Conservation (phyloP, 495 filamentous ascomycete genomes). For the Penicillium canariense region DNA sequence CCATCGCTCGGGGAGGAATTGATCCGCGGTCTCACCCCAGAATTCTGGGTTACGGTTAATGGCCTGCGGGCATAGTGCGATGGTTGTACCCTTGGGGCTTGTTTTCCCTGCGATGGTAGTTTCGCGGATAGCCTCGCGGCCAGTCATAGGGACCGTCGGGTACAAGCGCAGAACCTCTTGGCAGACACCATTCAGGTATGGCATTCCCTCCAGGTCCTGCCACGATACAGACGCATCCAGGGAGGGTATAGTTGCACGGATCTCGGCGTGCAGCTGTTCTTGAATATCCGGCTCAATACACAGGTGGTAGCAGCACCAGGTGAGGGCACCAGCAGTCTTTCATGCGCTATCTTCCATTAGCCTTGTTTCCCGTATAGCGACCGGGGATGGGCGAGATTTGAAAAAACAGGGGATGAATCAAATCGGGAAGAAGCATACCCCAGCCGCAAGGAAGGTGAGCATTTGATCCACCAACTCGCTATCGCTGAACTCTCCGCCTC, state of each 20-base stretch:
- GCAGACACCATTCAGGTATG: constrained; percentile 48
- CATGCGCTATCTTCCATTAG: constrained; percentile 34
- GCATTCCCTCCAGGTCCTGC: constrained; percentile 41
- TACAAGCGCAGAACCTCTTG: constrained; percentile 43
- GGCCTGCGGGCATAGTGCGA: constrained; percentile 37
- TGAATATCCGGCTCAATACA: constrained; percentile 43
- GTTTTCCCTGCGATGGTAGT: constrained; percentile 39
- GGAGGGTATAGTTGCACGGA: constrained; percentile 35
- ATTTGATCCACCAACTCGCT: constrained; percentile 49
- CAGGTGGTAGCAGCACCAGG: constrained; percentile 47
- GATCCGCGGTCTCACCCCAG: constrained; percentile 37
- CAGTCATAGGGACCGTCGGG: constrained; percentile 44
- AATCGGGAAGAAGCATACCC: constrained; percentile 26
- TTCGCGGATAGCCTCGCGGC: constrained; percentile 42
- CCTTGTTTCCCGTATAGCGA: background rate
- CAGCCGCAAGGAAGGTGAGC: constrained; percentile 49
- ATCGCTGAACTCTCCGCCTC: constrained; percentile 53
- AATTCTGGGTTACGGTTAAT: constrained; percentile 35
- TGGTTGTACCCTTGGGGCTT: constrained; percentile 38
- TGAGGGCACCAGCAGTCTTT: constrained; percentile 51
- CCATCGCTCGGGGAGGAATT: constrained; percentile 47
- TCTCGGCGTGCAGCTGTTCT: constrained; percentile 40
- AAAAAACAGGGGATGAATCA: background rate
- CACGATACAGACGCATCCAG: constrained; percentile 19
- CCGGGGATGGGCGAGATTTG: background rate